Evolutionary conservation across 176 grass and related monocot species (phyloP).

Genomic region (barley (Hordeum vulgare)): DNA sequence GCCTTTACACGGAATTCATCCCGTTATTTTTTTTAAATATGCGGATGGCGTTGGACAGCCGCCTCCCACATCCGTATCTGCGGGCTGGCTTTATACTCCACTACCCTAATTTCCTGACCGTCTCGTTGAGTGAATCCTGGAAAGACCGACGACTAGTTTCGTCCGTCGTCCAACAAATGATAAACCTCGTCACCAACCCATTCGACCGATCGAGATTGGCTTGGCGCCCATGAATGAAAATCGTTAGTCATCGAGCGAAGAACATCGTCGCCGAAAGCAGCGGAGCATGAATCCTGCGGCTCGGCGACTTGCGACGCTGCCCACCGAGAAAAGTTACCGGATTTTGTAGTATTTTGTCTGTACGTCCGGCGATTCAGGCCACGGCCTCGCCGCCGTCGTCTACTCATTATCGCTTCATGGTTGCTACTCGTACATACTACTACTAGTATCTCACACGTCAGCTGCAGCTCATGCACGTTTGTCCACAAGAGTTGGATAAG

Average conservation of each 20-base stretch:
- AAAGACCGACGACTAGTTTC: neutral
- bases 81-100: no score
- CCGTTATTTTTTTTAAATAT: no score
- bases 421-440: neutral
- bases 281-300: neutral
- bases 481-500: no score
- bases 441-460: slow-evolving; percentile 26
- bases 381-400: neutral
- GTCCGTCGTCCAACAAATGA: no score
- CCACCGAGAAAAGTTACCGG: neutral
- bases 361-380: no score
- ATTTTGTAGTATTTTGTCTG: neutral
- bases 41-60: no score
- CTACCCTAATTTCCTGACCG: neutral
- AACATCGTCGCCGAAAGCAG: slow-evolving; percentile 2
- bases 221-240: no score
- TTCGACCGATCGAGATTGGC: no score
- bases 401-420: neutral
- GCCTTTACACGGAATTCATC: no score
- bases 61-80: no score
- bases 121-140: neutral
- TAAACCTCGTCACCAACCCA: no score
- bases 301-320: neutral
- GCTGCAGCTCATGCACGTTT: slow-evolving; percentile 1
- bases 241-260: neutral